Evolutionary conservation across 2,329 filamentous ascomycete species (phyloP).

Genomic region (Talaromyces sp.): DNA sequence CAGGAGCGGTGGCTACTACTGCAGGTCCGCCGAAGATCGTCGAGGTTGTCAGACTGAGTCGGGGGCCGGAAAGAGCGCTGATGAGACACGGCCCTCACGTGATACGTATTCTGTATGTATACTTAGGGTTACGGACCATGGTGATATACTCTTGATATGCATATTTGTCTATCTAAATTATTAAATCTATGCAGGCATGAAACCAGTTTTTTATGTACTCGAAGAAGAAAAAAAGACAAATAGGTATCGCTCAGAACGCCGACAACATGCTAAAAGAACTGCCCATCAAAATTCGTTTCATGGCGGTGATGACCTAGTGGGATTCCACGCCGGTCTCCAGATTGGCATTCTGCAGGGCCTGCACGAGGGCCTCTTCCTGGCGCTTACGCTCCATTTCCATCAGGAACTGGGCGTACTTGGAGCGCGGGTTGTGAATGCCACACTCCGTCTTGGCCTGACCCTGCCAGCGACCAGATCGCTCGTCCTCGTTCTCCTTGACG

Average conservation of each 20-base stretch:
- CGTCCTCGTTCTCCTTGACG: conserved; percentile 85
- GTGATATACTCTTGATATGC: neutral
- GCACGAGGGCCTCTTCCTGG: conserved; percentile 50
- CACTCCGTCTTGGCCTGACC: conserved; percentile 94
- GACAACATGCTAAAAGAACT: neutral
- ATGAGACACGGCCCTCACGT: neutral
- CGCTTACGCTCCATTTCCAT: conserved; percentile 65
- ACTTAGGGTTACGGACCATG: too few relatives aligned
- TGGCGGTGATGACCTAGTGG: neutral
- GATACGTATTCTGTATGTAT: neutral
- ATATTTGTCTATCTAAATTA: neutral
- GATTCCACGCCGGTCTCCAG: conserved; percentile 15
- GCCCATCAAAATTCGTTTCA: neutral
- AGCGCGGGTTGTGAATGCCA: conserved; percentile 97
- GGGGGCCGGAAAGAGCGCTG: neutral
- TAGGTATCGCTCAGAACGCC: neutral
- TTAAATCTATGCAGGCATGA: neutral
- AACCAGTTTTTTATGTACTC: neutral
- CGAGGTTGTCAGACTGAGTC: neutral
- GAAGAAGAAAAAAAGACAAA: neutral
- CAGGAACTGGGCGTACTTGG: conserved; percentile 81
- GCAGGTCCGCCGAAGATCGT: neutral
- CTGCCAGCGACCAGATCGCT: conserved; percentile 95
- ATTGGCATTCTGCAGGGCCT: conserved; percentile 31
- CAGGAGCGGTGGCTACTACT: neutral